Percentiles rank a stretch among this genome's conserved stretches.
Conservation (phyloP, 1,284 basidiomycete species). For the Leccinum griseonigrum region DNA sequence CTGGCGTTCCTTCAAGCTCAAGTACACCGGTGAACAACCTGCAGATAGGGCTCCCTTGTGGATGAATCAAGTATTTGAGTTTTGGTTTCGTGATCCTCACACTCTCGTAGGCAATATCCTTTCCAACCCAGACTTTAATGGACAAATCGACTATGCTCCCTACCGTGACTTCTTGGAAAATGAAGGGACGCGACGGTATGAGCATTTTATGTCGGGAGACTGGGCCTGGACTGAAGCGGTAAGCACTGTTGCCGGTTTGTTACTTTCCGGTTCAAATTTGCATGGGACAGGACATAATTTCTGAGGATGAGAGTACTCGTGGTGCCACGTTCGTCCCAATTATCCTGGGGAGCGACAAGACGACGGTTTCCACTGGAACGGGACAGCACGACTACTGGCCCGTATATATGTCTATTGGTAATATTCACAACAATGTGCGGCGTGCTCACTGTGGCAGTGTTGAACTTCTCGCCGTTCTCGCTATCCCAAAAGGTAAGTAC, state of each 20-base stretch:
- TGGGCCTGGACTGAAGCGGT: constrained; percentile 1
- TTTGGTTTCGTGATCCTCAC: neutral
- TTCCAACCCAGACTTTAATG: neutral
- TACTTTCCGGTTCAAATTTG: neutral
- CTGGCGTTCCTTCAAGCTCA: neutral
- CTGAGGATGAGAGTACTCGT: neutral
- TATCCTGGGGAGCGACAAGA: neutral
- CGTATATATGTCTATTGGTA: constrained; percentile 14
- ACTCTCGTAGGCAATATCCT: neutral
- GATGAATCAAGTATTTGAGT: neutral
- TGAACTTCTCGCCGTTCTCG: constrained; percentile 8
- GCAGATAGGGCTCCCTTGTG: neutral
- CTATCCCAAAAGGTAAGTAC: constrained; percentile 12
- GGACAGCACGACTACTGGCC: constrained; percentile 14
- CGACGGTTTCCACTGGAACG: neutral
- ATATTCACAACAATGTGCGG: constrained; percentile 13
- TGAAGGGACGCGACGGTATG: neutral
- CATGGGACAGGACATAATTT: neutral
- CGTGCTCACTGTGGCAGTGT: constrained; percentile 3
- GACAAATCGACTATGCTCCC: neutral
- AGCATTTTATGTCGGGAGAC: neutral
- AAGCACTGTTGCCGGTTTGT: neutral
- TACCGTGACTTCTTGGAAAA: neutral
- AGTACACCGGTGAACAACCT: neutral
- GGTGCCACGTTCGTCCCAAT: neutral